phyloP scores from a whole-genome alignment of 257 asterid species.

The Misopates orontium region DNA sequence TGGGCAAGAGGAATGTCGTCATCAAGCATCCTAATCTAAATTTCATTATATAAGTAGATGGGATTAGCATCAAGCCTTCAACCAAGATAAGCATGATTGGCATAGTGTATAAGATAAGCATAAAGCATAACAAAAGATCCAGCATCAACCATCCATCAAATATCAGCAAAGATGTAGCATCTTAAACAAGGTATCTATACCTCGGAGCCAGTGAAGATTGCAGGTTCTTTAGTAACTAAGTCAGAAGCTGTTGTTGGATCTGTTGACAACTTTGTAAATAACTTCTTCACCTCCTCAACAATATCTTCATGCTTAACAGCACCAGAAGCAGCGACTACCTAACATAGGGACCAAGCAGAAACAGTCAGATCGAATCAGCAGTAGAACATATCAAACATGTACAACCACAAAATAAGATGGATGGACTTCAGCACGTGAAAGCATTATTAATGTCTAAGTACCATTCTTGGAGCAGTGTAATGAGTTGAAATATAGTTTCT shows the following conservation, averaged over 20 bases:
- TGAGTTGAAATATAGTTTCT: constrained; percentile 67
- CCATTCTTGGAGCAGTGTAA: constrained; percentile 79
- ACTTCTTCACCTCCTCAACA: constrained; percentile 65
- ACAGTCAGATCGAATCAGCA: constrained; percentile 5
- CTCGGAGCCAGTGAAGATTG: constrained; percentile 90
- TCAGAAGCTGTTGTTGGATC: constrained; percentile 59
- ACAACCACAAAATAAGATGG: not conserved
- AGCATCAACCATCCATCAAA: too few species aligned
- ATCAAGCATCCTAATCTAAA: constrained; percentile 73
- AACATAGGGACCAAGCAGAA: constrained; percentile 18
- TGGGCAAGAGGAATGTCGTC: constrained; percentile 80
- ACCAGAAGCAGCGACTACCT: constrained; percentile 86
- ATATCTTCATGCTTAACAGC: constrained; percentile 86
- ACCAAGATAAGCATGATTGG: constrained; percentile 25
- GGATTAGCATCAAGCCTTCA: constrained; percentile 21
- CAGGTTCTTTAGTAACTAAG: constrained; percentile 68
- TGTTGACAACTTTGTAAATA: constrained; percentile 65
- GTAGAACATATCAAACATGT: not conserved
- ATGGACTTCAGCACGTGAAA: not conserved
- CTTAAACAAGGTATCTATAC: constrained; percentile 35
- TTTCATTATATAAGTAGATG: constrained; percentile 22
- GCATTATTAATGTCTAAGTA: constrained; percentile 26
- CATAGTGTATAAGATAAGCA: too few species aligned
- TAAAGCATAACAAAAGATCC: too few species aligned
- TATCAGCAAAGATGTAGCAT: not conserved